These are phyloP conservation scores for Sclerotinia minor DNA, from an alignment of 2,329 filamentous ascomycete genomes.

Conservation along the genomic window DNA sequence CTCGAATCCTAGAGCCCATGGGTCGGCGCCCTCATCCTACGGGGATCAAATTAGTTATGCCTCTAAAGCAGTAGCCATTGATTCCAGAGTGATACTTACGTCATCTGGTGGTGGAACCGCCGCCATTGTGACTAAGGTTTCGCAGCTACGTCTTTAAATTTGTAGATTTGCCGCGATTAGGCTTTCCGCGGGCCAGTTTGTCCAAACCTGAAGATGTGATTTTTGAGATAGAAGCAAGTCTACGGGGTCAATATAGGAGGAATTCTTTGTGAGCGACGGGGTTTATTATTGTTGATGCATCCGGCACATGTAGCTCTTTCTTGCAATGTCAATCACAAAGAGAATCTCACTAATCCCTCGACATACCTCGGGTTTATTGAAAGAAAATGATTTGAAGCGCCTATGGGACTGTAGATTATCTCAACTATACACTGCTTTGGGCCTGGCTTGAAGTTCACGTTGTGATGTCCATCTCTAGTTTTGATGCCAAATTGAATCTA, in stretches of 20 bases:
- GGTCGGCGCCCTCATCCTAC: neutral
- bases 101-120: neutral
- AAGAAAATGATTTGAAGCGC: neutral
- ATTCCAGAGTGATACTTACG: neutral
- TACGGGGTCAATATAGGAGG: neutral
- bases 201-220: neutral
- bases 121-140: neutral
- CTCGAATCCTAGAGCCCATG: neutral
- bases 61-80: neutral
- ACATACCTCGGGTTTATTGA: neutral
- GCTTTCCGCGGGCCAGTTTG: neutral
- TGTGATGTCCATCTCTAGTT: neutral
- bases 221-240: neutral
- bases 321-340: neutral
- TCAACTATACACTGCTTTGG: neutral
- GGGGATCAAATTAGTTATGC: neutral
- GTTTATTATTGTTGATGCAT: constrained; percentile 16
- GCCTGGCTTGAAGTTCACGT: neutral
- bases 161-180: neutral
- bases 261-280: neutral
- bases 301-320: neutral
- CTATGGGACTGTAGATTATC: neutral
- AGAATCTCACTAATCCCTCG: neutral
- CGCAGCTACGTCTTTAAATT: neutral
- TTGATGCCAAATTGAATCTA: neutral